Percentiles rank a stretch among this genome's conserved stretches.
phyloP scores from a whole-genome alignment of 2,329 filamentous ascomycete species.

The Botrytis fabae region DNA sequence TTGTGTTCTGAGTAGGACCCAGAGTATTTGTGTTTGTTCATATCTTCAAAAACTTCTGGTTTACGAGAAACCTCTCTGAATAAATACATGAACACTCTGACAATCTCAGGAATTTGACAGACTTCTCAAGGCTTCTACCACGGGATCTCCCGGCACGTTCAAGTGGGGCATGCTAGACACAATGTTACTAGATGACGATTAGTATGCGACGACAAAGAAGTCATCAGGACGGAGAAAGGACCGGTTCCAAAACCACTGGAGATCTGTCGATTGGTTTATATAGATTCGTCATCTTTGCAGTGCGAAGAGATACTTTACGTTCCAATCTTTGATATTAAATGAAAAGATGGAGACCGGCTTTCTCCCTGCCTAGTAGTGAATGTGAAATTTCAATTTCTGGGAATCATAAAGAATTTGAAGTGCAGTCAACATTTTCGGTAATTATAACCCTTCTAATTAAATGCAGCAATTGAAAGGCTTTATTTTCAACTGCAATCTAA shows the following conservation, averaged over 20 bases:
- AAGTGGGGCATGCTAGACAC: neutral
- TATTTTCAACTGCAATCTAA: neutral
- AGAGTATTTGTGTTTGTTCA: neutral
- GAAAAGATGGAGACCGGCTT: neutral
- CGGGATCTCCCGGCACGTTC: neutral
- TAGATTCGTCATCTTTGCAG: neutral
- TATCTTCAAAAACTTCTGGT: neutral
- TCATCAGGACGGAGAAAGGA: neutral
- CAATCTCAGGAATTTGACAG: neutral
- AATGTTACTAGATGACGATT: neutral
- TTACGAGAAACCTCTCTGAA: neutral
- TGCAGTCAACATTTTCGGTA: neutral
- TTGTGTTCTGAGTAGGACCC: neutral
- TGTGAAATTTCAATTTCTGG: neutral
- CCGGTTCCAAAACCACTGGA: neutral
- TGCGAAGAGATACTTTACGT: neutral
- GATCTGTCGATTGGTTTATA: neutral
- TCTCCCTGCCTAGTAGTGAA: neutral
- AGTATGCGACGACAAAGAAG: neutral
- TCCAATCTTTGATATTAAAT: neutral
- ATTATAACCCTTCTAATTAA: neutral
- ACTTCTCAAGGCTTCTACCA: neutral
- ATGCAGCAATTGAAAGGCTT: neutral
- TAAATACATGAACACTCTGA: neutral
- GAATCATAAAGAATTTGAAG: neutral